These are phyloP conservation scores for Omphalotus guepiniiformis DNA, from an alignment of 768 basidiomycete species.

Conservation along the genomic window DNA sequence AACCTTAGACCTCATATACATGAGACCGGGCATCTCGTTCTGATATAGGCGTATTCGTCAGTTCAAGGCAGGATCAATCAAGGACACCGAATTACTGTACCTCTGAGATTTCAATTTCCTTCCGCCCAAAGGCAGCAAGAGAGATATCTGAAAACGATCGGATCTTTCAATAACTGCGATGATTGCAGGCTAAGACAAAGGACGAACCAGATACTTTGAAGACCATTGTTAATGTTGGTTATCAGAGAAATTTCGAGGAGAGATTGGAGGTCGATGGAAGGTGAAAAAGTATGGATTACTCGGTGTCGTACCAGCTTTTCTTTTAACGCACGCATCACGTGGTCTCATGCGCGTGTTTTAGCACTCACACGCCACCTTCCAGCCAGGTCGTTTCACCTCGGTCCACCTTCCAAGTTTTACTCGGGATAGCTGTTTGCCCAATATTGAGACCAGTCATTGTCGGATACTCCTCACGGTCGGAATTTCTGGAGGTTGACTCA, in stretches of 20 bases:
- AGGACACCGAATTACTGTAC: constrained; percentile 36
- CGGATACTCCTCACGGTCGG: no score
- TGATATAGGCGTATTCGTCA: constrained; percentile 23
- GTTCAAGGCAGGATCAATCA: background rate
- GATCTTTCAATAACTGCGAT: background rate
- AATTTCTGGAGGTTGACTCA: no score
- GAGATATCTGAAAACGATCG: constrained; percentile 70
- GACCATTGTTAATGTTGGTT: constrained; percentile 44
- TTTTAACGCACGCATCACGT: no score
- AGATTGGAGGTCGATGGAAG: background rate
- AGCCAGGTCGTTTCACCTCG: no score
- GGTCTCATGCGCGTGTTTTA: no score
- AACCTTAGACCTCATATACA: constrained; percentile 89
- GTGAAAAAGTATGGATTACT: background rate
- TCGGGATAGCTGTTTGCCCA: no score
- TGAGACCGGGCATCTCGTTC: constrained; percentile 95
- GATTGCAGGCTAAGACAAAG: background rate
- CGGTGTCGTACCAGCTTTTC: background rate
- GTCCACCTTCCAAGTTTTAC: no score
- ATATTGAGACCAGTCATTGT: no score
- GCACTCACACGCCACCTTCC: no score
- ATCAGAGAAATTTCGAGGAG: background rate
- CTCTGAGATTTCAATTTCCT: constrained; percentile 99
- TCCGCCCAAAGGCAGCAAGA: constrained; percentile 98
- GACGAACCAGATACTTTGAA: constrained; percentile 85